Percentiles rank a stretch among this genome's conserved stretches.
phyloP scores from a whole-genome alignment of 371 early-diverging fungal species.

The Lichtheimia hyalospora region DNA sequence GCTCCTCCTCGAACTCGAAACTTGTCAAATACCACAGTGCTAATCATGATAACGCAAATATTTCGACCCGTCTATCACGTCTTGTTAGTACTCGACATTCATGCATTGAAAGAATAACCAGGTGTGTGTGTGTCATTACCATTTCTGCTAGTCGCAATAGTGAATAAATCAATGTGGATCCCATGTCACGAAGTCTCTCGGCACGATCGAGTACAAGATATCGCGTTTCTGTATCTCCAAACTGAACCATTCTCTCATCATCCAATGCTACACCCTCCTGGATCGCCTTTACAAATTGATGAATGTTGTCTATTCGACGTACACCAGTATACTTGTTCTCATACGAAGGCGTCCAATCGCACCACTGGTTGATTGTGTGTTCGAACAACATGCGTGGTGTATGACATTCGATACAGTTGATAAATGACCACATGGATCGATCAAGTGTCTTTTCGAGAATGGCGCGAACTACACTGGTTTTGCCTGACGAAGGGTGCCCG shows the following conservation, averaged over 20 bases:
- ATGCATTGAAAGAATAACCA: not conserved
- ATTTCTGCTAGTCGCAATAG: constrained; percentile 73
- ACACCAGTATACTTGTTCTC: constrained; percentile 46
- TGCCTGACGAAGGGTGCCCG: constrained; percentile 78
- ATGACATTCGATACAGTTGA: constrained; percentile 76
- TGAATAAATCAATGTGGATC: constrained; percentile 64
- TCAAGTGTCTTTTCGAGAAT: constrained; percentile 26
- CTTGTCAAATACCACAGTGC: constrained; percentile 77
- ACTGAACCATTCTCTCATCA: constrained; percentile 3
- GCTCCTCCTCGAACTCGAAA: constrained; percentile 70
- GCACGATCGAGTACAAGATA: constrained; percentile 78
- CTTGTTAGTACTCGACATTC: not conserved
- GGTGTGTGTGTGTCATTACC: constrained; percentile 32
- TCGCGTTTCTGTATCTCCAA: constrained; percentile 25
- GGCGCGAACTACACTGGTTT: constrained; percentile 61
- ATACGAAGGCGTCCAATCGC: constrained; percentile 39
- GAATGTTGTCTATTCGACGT: constrained; percentile 60
- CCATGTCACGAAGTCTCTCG: constrained; percentile 75
- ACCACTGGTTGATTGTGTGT: constrained; percentile 62
- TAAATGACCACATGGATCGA: constrained; percentile 47
- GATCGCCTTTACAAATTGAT: constrained; percentile 65
- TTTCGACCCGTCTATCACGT: constrained; percentile 53
- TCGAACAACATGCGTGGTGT: constrained; percentile 78
- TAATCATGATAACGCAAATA: constrained; percentile 72
- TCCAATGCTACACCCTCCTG: constrained; percentile 23